These are phyloP conservation scores for Penicillium brasilianum DNA, from an alignment of 2,329 filamentous ascomycete species.

Conservation along the genomic window DNA sequence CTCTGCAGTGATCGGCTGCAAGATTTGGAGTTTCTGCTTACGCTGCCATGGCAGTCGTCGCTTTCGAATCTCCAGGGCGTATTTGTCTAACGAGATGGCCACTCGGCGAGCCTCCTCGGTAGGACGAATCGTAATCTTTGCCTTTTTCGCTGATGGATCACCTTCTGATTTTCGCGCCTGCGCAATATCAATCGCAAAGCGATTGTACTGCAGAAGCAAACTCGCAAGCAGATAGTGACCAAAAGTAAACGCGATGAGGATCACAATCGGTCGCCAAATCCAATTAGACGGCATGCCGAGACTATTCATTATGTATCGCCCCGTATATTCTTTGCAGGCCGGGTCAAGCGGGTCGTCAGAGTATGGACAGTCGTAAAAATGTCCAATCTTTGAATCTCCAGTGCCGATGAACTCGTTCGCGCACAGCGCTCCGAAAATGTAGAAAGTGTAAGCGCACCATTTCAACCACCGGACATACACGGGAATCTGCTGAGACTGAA, in stretches of 20 bases:
- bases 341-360: conserved; percentile 67
- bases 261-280: conserved; percentile 69
- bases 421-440: conserved; percentile 71
- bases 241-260: conserved; percentile 65
- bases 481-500: conserved; percentile 73
- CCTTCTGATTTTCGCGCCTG: conserved; percentile 63
- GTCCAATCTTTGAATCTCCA: conserved; percentile 52
- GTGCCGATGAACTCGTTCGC: conserved; percentile 70
- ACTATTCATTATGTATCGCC: conserved; percentile 69
- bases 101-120: conserved; percentile 63
- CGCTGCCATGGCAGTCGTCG: conserved; percentile 56
- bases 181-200: conserved; percentile 72
- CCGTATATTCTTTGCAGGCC: conserved; percentile 70
- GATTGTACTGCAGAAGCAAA: conserved; percentile 66
- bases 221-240: conserved; percentile 67
- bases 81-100: conserved; percentile 67
- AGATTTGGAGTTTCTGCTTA: conserved; percentile 54
- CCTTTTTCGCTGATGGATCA: conserved; percentile 71
- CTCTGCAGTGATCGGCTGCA: conserved; percentile 68
- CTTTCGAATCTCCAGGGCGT: conserved; percentile 69
- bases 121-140: conserved; percentile 65
- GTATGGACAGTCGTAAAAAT: conserved; percentile 74
- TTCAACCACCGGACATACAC: conserved; percentile 81
- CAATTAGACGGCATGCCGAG: conserved; percentile 71
- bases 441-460: conserved; percentile 52